Evolutionary conservation across 73 alveolate species (phyloP).

Genomic region (Paramecium bursaria): DNA sequence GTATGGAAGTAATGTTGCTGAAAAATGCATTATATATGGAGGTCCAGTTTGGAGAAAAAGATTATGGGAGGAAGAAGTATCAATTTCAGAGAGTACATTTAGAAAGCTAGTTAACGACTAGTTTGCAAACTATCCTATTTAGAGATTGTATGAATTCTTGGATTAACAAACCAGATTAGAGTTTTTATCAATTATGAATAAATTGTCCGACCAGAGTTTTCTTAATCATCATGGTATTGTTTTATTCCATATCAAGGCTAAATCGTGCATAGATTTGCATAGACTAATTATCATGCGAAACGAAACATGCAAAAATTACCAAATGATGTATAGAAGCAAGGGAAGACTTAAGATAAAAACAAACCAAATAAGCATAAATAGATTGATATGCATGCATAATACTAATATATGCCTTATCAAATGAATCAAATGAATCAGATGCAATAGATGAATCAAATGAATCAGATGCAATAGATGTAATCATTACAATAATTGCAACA

Average conservation of each 20-base stretch:
- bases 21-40: constrained; percentile 62
- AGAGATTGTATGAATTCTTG: constrained; percentile 55
- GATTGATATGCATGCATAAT: too few relatives aligned
- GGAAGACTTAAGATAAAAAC: constrained; percentile 23
- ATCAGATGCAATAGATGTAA: too few relatives aligned
- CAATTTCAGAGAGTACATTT: constrained; percentile 63
- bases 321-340: background rate
- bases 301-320: background rate
- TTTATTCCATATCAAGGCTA: too few relatives aligned
- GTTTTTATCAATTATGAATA: constrained; percentile 7
- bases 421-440: too few relatives aligned
- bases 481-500: too few relatives aligned
- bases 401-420: too few relatives aligned
- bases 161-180: constrained; percentile 24
- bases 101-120: constrained; percentile 62
- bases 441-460: too few relatives aligned
- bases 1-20: constrained; percentile 72
- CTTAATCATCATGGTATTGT: constrained; percentile 44
- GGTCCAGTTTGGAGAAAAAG: constrained; percentile 31
- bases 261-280: constrained; percentile 32
- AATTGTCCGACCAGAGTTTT: background rate
- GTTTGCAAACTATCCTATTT: constrained; percentile 61
- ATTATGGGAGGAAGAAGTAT: constrained; percentile 56
- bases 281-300: constrained; percentile 4
- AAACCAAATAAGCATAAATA: constrained; percentile 5